phyloP scores from a whole-genome alignment of 2,329 filamentous ascomycete species.

The Fusarium gaditjirri region DNA sequence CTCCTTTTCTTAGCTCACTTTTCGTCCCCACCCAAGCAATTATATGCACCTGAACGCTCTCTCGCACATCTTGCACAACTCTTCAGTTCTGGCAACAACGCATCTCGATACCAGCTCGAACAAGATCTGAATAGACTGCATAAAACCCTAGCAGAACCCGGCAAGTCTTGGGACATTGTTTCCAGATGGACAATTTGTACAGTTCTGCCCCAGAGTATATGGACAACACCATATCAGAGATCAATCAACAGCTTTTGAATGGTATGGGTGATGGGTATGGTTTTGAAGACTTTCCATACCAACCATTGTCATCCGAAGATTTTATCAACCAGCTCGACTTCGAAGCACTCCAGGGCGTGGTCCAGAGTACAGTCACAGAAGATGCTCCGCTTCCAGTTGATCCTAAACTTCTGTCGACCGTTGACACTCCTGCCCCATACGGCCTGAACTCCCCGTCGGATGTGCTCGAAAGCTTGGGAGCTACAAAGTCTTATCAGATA shows the following conservation, averaged over 20 bases:
- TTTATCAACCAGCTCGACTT: not conserved
- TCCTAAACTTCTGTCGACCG: not conserved
- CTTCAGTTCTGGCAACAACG: not conserved
- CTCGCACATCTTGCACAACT: not conserved
- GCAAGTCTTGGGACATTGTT: not conserved
- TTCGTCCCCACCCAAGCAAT: not conserved
- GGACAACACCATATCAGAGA: not conserved
- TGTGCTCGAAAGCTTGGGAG: not conserved
- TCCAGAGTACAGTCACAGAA: not conserved
- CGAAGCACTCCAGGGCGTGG: not conserved
- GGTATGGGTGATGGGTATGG: not conserved
- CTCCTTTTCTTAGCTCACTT: not conserved
- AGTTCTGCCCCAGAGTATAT: not conserved
- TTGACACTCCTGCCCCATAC: not conserved
- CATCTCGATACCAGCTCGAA: not conserved
- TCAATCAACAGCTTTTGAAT: not conserved
- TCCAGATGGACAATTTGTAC: not conserved
- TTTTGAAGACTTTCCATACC: not conserved
- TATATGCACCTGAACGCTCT: not conserved
- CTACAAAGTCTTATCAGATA: not conserved
- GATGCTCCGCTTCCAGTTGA: not conserved
- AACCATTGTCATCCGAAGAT: not conserved
- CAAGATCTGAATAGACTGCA: not conserved
- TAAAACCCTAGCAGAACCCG: not conserved
- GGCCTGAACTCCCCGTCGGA: not conserved